Percentiles rank a stretch among this genome's conserved stretches.
Conservation (phyloP, 2,329 filamentous ascomycete species). For the Calonectria henricotiae region DNA sequence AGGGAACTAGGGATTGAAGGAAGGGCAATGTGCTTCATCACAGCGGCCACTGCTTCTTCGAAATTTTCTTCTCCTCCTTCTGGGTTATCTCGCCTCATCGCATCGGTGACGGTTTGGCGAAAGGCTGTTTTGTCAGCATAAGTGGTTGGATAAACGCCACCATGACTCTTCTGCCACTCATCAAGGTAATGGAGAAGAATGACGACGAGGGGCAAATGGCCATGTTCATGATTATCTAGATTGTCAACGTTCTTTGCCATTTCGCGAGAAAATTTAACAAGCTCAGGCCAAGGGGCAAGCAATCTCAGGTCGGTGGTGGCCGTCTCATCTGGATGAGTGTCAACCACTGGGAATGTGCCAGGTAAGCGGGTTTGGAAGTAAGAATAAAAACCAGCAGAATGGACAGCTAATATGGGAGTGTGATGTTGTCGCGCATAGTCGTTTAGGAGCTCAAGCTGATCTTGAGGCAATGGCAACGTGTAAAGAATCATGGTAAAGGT, state of each 20-base stretch:
- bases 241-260: slow-evolving; percentile 80
- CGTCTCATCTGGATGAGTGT: slow-evolving; percentile 93
- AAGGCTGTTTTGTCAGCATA: slow-evolving; percentile 93
- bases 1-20: slow-evolving; percentile 80
- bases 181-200: slow-evolving; percentile 88
- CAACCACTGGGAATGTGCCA: slow-evolving; percentile 90
- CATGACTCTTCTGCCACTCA: slow-evolving; percentile 82
- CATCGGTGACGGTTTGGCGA: slow-evolving; percentile 77
- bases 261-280: slow-evolving; percentile 76
- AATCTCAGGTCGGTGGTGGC: slow-evolving; percentile 89
- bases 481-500: slow-evolving; percentile 72
- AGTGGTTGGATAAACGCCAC: slow-evolving; percentile 77
- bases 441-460: slow-evolving; percentile 64
- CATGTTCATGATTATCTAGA: slow-evolving; percentile 86
- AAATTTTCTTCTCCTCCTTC: slow-evolving; percentile 98
- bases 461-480: slow-evolving; percentile 65
- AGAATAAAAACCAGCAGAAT: slow-evolving; percentile 93
- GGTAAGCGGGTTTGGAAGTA: slow-evolving; percentile 87
- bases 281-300: slow-evolving; percentile 88
- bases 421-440: slow-evolving; percentile 69
- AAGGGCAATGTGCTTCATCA: slow-evolving; percentile 86
- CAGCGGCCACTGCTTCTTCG: slow-evolving; percentile 89
- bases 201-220: slow-evolving; percentile 90
- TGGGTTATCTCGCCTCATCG: slow-evolving; percentile 79
- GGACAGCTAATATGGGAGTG: slow-evolving; percentile 85